Percentiles rank a stretch among this genome's conserved stretches.
Conservation (phyloP, 2,329 filamentous ascomycete genomes). For the Aspergillus pseudotamarii region DNA sequence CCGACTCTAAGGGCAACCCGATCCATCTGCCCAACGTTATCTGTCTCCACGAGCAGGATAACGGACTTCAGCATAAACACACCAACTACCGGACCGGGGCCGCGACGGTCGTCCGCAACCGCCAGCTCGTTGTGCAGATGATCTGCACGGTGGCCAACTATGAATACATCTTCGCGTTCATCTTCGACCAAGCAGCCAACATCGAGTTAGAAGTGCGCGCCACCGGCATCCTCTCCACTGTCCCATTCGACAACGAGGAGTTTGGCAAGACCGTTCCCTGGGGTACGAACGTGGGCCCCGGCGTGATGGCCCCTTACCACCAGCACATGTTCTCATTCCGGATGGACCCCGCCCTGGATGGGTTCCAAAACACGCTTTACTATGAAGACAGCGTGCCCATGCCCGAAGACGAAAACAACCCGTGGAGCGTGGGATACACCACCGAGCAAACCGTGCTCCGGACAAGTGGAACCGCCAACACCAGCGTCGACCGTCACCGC, state of each 20-base stretch:
- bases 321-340: conserved; percentile 76
- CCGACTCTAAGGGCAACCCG: conserved; percentile 62
- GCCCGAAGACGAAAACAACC: conserved; percentile 56
- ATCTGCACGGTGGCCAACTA: conserved; percentile 75
- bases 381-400: conserved; percentile 64
- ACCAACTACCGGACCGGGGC: conserved; percentile 70
- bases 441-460: conserved; percentile 52
- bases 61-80: conserved; percentile 71
- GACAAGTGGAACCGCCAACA: conserved; percentile 51
- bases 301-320: conserved; percentile 70
- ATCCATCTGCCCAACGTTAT: conserved; percentile 66
- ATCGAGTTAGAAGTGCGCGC: conserved; percentile 69
- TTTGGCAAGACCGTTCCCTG: conserved; percentile 62
- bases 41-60: conserved; percentile 72
- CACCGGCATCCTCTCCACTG: conserved; percentile 69
- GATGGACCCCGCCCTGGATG: conserved; percentile 64
- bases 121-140: conserved; percentile 68
- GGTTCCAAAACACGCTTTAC: conserved; percentile 57
- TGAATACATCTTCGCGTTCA: conserved; percentile 72
- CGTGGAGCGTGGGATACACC: conserved; percentile 55
- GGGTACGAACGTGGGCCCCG: conserved; percentile 70
- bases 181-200: conserved; percentile 72
- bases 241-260: conserved; percentile 64
- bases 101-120: conserved; percentile 64
- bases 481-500: conserved; percentile 52